A percentile compares a stretch with the other conserved stretches of the same genome.
These are phyloP conservation scores for Botrytis aclada DNA, from an alignment of 2,329 filamentous ascomycete genomes.

Conservation along the genomic window DNA sequence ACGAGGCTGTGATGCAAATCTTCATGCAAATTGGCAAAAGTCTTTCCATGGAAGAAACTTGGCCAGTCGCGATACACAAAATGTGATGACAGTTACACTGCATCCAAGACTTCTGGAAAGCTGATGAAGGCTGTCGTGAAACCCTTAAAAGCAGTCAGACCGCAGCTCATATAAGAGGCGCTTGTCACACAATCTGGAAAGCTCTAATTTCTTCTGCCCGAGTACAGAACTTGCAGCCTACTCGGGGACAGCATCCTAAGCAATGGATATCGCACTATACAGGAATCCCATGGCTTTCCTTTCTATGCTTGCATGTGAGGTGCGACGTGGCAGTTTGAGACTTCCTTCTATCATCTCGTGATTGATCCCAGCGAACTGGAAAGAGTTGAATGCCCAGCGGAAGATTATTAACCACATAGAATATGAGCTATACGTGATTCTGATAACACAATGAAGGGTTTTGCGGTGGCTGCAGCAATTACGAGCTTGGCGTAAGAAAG, in stretches of 20 bases:
- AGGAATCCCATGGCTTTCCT: neutral
- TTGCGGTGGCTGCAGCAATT: neutral
- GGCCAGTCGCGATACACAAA: neutral
- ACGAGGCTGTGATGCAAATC: neutral
- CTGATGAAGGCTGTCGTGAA: conserved; percentile 8
- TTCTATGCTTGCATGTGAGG: neutral
- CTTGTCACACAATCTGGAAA: neutral
- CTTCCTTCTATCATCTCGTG: neutral
- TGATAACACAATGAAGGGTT: neutral
- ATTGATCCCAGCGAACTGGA: neutral
- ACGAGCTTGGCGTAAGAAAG: neutral
- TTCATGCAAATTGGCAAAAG: neutral
- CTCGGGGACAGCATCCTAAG: neutral
- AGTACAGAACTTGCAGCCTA: neutral
- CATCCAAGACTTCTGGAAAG: conserved; percentile 13
- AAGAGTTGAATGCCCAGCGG: neutral
- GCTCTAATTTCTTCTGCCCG: neutral
- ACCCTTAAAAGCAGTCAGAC: neutral
- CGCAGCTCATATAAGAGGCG: neutral
- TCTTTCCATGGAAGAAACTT: neutral
- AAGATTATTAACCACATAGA: neutral
- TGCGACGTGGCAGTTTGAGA: neutral
- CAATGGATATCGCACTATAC: neutral
- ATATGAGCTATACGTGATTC: neutral
- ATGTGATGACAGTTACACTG: neutral